phyloP scores from a whole-genome alignment of 495 filamentous ascomycete species.

The Neurospora sp. region DNA sequence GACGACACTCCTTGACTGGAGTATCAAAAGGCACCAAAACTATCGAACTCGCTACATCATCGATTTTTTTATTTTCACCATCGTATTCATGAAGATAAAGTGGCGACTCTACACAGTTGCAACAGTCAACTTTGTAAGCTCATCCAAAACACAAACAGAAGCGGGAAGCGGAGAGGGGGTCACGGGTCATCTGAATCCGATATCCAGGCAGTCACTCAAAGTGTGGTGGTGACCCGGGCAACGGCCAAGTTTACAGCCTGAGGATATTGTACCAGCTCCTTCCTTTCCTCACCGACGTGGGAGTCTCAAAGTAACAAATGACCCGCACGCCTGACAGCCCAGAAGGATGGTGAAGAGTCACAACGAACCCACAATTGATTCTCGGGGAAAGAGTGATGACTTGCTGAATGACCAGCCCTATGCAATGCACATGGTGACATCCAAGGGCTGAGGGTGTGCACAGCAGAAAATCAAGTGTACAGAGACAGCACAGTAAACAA shows the following conservation, averaged over 20 bases:
- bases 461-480: not conserved
- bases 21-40: not conserved
- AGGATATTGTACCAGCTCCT: not conserved
- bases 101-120: not conserved
- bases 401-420: conserved; percentile 11
- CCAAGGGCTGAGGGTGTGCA: not conserved
- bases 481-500: not conserved
- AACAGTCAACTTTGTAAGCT: not conserved
- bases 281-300: not conserved
- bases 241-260: not conserved
- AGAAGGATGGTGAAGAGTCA: conserved; percentile 7
- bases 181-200: not conserved
- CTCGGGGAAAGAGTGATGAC: not conserved
- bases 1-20: not conserved
- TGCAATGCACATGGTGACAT: not conserved
- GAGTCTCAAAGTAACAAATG: not conserved
- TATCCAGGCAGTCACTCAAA: not conserved
- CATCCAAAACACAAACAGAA: not conserved
- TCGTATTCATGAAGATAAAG: not conserved
- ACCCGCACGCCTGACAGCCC: conserved; percentile 3
- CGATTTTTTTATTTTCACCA: not conserved
- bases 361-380: not conserved
- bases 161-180: not conserved
- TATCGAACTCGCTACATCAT: not conserved
- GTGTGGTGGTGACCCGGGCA: not conserved